A percentile compares a stretch with the other conserved stretches of the same genome.
Conservation (phyloP, 2,329 filamentous ascomycete genomes). For the Fusarium penzigii region DNA sequence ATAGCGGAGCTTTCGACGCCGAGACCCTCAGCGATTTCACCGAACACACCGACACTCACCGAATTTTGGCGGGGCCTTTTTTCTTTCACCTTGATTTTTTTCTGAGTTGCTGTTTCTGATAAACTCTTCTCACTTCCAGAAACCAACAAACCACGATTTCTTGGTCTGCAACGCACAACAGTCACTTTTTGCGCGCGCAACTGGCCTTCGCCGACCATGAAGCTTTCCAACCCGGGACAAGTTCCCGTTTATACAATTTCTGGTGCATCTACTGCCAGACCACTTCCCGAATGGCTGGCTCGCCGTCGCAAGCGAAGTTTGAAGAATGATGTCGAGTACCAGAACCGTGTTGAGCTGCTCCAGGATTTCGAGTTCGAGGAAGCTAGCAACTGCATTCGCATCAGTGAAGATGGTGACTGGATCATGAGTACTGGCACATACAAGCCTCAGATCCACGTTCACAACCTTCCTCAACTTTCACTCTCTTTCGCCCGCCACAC, state of each 20-base stretch:
- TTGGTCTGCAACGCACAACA: constrained; percentile 6
- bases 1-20: constrained; percentile 5
- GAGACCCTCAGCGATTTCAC: constrained; percentile 16
- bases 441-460: constrained; percentile 77
- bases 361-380: constrained; percentile 99
- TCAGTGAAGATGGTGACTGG: constrained; percentile 96
- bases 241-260: constrained; percentile 95
- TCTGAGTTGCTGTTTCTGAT: constrained; percentile 9
- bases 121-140: constrained; percentile 10
- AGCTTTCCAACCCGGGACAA: constrained; percentile 77
- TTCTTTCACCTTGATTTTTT: constrained; percentile 34
- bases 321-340: constrained; percentile 90
- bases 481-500: constrained; percentile 95
- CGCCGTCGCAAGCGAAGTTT: constrained; percentile 85
- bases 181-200: constrained; percentile 11
- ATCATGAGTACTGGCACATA: constrained; percentile 88
- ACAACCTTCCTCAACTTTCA: constrained; percentile 88
- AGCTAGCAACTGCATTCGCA: constrained; percentile 84
- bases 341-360: constrained; percentile 89
- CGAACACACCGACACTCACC: constrained; percentile 23
- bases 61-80: constrained; percentile 25
- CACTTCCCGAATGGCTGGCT: constrained; percentile 93
- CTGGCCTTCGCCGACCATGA: constrained; percentile 54
- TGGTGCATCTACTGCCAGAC: constrained; percentile 82
- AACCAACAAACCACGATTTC: constrained; percentile 15